A percentile compares a stretch with the other conserved stretches of the same genome.
These are phyloP conservation scores for Penicillium coprophilum DNA, from an alignment of 495 filamentous ascomycete genomes.

Conservation along the genomic window DNA sequence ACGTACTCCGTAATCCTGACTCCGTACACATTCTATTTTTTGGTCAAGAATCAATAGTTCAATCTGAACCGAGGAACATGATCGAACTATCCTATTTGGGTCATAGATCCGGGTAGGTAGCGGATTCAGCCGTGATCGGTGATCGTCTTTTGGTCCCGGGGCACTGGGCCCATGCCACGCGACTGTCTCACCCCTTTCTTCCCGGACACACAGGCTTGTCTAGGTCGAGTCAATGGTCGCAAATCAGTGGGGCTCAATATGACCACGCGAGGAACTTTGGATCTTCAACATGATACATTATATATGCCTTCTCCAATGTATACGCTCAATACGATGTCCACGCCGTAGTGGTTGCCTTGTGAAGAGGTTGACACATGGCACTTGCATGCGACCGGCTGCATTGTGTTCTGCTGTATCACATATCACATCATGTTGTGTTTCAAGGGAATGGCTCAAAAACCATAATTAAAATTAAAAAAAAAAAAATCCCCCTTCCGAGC, in stretches of 20 bases:
- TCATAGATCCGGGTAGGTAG: conserved; percentile 15
- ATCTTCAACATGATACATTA: neutral
- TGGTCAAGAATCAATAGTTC: conserved; percentile 5
- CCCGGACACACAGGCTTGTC: neutral
- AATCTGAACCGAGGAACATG: conserved; percentile 1
- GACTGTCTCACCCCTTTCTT: conserved; percentile 13
- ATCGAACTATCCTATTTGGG: conserved; percentile 13
- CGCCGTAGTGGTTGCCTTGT: conserved; percentile 10
- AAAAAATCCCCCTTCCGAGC: neutral
- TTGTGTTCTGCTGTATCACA: conserved; percentile 17
- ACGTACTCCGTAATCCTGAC: too few species aligned
- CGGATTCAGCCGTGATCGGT: conserved; percentile 17
- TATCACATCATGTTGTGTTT: conserved; percentile 4
- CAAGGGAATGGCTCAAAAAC: neutral
- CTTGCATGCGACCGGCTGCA: conserved; percentile 19
- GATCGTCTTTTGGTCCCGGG: conserved; percentile 10
- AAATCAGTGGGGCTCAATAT: conserved; percentile 12
- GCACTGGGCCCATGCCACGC: conserved; percentile 14
- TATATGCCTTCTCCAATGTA: neutral
- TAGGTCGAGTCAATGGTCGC: conserved; percentile 5
- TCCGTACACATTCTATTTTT: neutral
- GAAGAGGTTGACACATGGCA: conserved; percentile 29
- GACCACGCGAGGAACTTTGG: conserved; percentile 3
- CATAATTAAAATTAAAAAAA: conserved; percentile 14
- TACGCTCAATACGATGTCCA: neutral